Conservation (phyloP, 441 rosid species). For the Aquilaria agallochum region DNA sequence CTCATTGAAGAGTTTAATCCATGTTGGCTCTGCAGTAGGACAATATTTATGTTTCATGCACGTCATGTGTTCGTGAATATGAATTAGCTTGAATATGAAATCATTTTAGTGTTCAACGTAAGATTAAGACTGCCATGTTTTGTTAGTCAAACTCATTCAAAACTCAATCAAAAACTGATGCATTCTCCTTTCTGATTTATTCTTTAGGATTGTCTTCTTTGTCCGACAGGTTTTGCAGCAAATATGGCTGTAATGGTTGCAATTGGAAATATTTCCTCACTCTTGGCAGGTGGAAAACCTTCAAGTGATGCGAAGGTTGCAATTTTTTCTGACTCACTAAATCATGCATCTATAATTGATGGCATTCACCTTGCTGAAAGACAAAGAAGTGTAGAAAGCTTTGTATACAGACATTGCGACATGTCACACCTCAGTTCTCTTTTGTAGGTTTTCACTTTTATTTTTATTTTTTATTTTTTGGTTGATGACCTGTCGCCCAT, state of each 20-base stretch:
- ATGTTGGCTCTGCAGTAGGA: no score
- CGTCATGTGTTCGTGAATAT: background rate
- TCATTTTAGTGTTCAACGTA: background rate
- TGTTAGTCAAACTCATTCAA: background rate
- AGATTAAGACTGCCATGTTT: background rate
- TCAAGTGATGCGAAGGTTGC: constrained; percentile 58
- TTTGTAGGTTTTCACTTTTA: constrained; percentile 46
- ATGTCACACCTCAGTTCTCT: constrained; percentile 69
- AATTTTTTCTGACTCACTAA: constrained; percentile 84
- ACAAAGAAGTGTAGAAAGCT: constrained; percentile 48
- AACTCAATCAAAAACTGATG: constrained; percentile 23
- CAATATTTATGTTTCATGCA: background rate
- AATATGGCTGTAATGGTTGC: constrained; percentile 96
- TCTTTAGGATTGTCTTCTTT: constrained; percentile 90
- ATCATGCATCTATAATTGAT: constrained; percentile 96
- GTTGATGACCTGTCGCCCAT: background rate
- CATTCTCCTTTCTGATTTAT: constrained; percentile 27
- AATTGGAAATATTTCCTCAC: constrained; percentile 73
- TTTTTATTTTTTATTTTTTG: background rate
- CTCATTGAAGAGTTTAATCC: no score
- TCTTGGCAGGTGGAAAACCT: constrained; percentile 47
- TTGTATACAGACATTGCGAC: constrained; percentile 80
- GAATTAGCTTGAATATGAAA: background rate
- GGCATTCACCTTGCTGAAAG: constrained; percentile 88
- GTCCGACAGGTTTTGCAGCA: constrained; percentile 97